Percentiles rank a stretch among this genome's conserved stretches.
phyloP scores from a whole-genome alignment of 2,329 filamentous ascomycete genomes.

The Exophiala xenobiotica region DNA sequence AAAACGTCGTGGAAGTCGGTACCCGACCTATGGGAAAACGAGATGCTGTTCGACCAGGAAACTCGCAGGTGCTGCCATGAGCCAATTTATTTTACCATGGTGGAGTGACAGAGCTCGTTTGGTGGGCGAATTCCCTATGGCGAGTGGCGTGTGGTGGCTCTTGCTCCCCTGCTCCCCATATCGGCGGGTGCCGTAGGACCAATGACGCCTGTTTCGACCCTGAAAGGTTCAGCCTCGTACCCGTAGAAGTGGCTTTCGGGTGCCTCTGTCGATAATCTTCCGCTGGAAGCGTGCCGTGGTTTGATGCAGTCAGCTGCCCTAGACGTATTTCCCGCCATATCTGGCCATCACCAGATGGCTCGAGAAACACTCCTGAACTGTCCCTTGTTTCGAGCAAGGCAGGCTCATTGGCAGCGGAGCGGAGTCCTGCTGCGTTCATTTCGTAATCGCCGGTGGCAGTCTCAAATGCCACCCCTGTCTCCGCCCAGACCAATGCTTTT shows the following conservation, averaged over 20 bases:
- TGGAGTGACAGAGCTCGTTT: not conserved
- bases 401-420: slow-evolving; percentile 13
- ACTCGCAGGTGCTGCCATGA: not conserved
- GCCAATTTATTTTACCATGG: not conserved
- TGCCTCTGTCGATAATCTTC: not conserved
- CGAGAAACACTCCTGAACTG: not conserved
- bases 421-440: slow-evolving; percentile 5
- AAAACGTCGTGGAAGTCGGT: not conserved
- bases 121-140: not conserved
- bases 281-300: not conserved
- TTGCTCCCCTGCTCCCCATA: not conserved
- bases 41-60: not conserved
- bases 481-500: not conserved
- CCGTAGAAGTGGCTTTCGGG: too few species aligned
- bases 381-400: slow-evolving; percentile 6
- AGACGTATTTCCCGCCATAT: not conserved
- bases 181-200: not conserved
- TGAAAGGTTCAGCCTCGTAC: not conserved
- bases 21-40: not conserved
- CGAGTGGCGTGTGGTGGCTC: not conserved
- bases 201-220: not conserved
- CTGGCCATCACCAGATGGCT: slow-evolving; percentile 9
- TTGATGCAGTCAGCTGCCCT: slow-evolving; percentile 6
- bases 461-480: not conserved
- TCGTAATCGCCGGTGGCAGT: slow-evolving; percentile 1